These are phyloP conservation scores for Emmonsia crescens DNA, from an alignment of 2,329 filamentous ascomycete species.

Conservation along the genomic window DNA sequence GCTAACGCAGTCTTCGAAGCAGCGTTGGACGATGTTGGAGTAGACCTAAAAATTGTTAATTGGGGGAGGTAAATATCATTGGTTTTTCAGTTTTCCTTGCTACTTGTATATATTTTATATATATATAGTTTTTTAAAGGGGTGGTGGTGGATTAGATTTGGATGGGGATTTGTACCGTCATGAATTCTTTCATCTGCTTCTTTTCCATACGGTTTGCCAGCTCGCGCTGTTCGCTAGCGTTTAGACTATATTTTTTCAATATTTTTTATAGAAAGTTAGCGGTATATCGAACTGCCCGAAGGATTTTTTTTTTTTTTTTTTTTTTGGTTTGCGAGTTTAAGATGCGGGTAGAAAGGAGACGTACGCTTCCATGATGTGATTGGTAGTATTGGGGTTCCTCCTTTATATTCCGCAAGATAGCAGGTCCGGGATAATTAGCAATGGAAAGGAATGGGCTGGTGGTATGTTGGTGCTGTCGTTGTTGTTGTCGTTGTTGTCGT, in stretches of 20 bases:
- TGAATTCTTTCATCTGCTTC: conserved; percentile 98
- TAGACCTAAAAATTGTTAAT: conserved; percentile 55
- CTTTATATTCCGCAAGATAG: background rate
- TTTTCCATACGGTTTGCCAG: conserved; percentile 91
- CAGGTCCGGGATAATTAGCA: background rate
- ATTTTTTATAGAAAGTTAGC: background rate
- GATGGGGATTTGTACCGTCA: conserved; percentile 58
- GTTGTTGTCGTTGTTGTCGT: too few relatives aligned
- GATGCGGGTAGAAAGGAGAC: conserved; percentile 2
- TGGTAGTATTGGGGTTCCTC: background rate
- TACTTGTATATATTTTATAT: too few relatives aligned
- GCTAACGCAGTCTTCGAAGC: conserved; percentile 94
- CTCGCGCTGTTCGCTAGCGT: conserved; percentile 73
- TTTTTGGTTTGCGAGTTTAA: background rate
- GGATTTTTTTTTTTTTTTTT: too few relatives aligned
- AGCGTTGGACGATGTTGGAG: conserved; percentile 49
- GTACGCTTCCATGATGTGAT: conserved; percentile 26
- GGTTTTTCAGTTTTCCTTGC: too few relatives aligned
- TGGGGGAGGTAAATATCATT: too few relatives aligned
- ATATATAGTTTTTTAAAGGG: background rate
- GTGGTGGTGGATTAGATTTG: background rate
- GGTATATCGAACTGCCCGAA: background rate
- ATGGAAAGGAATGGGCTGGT: background rate
- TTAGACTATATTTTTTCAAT: conserved; percentile 47
- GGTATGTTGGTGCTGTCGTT: too few relatives aligned